Evolutionary conservation across 106 monocot genomes (phyloP).

Genomic region (Gastrodia elata): DNA sequence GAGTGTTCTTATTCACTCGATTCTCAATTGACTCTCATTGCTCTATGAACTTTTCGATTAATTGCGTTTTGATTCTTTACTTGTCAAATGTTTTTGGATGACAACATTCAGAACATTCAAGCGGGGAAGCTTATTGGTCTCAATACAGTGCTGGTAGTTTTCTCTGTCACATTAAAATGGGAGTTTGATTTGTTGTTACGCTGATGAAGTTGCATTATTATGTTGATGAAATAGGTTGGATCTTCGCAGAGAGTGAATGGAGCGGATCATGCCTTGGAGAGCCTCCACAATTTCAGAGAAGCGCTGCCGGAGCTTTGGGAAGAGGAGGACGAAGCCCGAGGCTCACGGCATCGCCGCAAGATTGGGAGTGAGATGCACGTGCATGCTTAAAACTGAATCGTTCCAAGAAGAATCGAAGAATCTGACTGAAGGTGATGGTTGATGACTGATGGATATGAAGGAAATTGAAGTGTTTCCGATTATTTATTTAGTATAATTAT

Average conservation of each 20-base stretch:
- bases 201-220: neutral
- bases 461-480: too few species aligned
- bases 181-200: neutral
- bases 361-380: constrained; percentile 66
- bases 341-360: constrained; percentile 23
- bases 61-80: neutral
- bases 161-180: neutral
- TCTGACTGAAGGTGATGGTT: too few species aligned
- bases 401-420: too few species aligned
- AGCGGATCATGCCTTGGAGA: constrained; percentile 64
- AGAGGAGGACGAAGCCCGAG: constrained; percentile 36
- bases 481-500: too few species aligned
- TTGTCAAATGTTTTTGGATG: constrained; percentile 81
- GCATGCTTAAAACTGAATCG: constrained; percentile 27
- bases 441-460: too few species aligned
- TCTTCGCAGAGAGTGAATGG: constrained; percentile 40
- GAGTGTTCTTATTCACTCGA: constrained; percentile 1
- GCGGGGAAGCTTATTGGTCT: constrained; percentile 70
- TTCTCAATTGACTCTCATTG: neutral
- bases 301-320: constrained; percentile 82
- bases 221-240: constrained; percentile 47
- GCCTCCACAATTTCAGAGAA: constrained; percentile 73
- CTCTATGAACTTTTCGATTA: neutral
- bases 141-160: constrained; percentile 69
- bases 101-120: constrained; percentile 73